Evolutionary conservation across 2,329 filamentous ascomycete species (phyloP), one percentile per base, ranked within the genome.

Genomic region (Hypoxylon sp.): DNA sequence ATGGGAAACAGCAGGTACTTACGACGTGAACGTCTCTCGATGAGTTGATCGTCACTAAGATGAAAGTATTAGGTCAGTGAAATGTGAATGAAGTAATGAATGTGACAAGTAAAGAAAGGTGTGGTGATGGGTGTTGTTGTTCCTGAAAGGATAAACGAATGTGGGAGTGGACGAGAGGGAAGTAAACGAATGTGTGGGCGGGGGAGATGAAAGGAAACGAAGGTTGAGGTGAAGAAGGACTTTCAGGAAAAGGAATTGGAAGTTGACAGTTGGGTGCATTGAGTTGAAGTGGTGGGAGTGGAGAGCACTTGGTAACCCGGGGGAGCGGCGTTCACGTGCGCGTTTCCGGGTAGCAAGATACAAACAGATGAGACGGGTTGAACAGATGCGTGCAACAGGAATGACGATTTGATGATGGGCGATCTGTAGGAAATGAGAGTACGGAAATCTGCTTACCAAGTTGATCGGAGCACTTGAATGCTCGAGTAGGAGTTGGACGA

Each of bases 391-490:
- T 32, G 20, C 26, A 26, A 44, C 20, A 32, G 26, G 9, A 36
- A 9, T 4, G 40, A 36, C 11, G 20, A 28, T 18, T 24, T 26
- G 9, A 33, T 11, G 28, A 24, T 5, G 6, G 20, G 40, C 14
- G n/a, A n/a, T 16, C 11, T 36, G 11, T 20, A 30, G 20, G 14
- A 24, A 8, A 32, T 22, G 28, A 24, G n/a, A 20, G 16, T 24
- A 30, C n/a, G 28, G 18, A 26, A 33, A 45, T 54, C 16, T 55
- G 40, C 52, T 55, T 46, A 55, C 52, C 18, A 22, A 32, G 9
- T 55, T 36, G 52, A 26, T 42, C 18, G 22, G 16, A 16, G 28
- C 20, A 33, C 28, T 26, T 36, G 42, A 46, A 26, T 55, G 26
- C n/a, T 45, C 32, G 26, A 45, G 42, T 45, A 45, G 42, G 11